These are phyloP conservation scores for Mallotus japonicus DNA, from an alignment of 441 rosid species.

Conservation along the genomic window DNA sequence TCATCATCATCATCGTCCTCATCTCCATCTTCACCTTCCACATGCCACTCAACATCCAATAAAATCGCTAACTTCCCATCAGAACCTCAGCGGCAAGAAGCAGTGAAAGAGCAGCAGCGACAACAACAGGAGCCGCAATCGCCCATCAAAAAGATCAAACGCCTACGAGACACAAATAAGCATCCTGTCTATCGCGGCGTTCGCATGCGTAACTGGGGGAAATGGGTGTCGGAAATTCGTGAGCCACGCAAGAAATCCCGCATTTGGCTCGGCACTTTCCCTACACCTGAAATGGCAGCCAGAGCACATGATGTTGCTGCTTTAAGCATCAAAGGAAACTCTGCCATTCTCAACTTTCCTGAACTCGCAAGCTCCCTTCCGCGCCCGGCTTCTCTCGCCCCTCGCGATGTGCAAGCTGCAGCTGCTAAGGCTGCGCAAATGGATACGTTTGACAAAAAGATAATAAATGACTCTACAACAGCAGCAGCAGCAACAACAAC, in stretches of 20 bases:
- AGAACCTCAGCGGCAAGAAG: background rate
- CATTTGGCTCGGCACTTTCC: slow-evolving; percentile 92
- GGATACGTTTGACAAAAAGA: slow-evolving; percentile 34
- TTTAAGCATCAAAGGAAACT: slow-evolving; percentile 64
- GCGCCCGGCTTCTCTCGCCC: slow-evolving; percentile 63
- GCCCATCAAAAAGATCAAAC: slow-evolving; percentile 33
- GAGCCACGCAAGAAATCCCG: slow-evolving; percentile 91
- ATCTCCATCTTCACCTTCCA: background rate
- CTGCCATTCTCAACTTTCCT: slow-evolving; percentile 86
- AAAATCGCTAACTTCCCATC: background rate
- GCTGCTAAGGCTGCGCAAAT: slow-evolving; percentile 81
- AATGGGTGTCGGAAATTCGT: slow-evolving; percentile 96
- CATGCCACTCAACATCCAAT: background rate
- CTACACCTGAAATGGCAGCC: slow-evolving; percentile 93
- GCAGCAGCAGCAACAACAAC: slow-evolving; percentile 10
- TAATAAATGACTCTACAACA: slow-evolving; percentile 13
- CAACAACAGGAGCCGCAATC: background rate
- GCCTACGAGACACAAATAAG: slow-evolving; percentile 46
- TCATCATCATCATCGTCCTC: slow-evolving; percentile 26
- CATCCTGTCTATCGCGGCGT: slow-evolving; percentile 80
- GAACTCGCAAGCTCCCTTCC: slow-evolving; percentile 61
- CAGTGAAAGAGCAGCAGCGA: background rate
- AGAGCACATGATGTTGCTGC: slow-evolving; percentile 96
- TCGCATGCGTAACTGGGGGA: slow-evolving; percentile 91
- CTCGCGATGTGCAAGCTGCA: slow-evolving; percentile 85